These are phyloP conservation scores for Pulveroboletus sp. DNA, from an alignment of 768 basidiomycete species.

Conservation along the genomic window DNA sequence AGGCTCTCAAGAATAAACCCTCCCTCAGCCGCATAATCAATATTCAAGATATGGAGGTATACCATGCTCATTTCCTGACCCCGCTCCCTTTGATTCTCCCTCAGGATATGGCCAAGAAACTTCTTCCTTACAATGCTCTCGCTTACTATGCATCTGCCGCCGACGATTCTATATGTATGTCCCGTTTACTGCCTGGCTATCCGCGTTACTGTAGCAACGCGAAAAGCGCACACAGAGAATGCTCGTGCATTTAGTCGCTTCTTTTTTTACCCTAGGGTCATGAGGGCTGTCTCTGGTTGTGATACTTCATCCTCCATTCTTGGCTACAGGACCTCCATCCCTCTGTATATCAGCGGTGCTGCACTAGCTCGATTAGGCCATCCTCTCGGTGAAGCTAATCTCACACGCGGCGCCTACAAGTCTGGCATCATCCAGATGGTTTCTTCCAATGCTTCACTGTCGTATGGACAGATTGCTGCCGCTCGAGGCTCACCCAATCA, in stretches of 20 bases:
- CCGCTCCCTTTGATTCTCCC: neutral
- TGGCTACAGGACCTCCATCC: slow-evolving; percentile 67
- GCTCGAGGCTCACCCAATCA: slow-evolving; percentile 54
- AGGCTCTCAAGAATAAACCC: slow-evolving; percentile 58
- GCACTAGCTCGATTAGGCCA: slow-evolving; percentile 87
- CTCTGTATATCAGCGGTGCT: slow-evolving; percentile 81
- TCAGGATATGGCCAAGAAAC: slow-evolving; percentile 69
- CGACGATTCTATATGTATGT: slow-evolving; percentile 79
- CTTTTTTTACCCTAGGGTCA: slow-evolving; percentile 84
- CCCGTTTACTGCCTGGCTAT: slow-evolving; percentile 1
- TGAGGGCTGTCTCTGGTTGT: slow-evolving; percentile 61
- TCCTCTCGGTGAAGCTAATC: slow-evolving; percentile 84
- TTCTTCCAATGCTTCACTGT: slow-evolving; percentile 73
- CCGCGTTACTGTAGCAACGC: slow-evolving; percentile 11
- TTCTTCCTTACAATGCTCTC: slow-evolving; percentile 71
- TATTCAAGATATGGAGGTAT: slow-evolving; percentile 80
- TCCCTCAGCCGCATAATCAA: slow-evolving; percentile 69
- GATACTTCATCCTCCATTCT: slow-evolving; percentile 75
- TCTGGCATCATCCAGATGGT: slow-evolving; percentile 83
- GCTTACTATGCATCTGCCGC: slow-evolving; percentile 86
- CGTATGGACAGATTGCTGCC: slow-evolving; percentile 58
- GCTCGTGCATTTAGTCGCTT: slow-evolving; percentile 78
- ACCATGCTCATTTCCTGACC: neutral
- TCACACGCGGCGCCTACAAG: slow-evolving; percentile 65
- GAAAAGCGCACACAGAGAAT: slow-evolving; percentile 63